Evolutionary conservation across 1,139 yeast genomes (phyloP).

Genomic region (Geotrichum phurueaensis): DNA sequence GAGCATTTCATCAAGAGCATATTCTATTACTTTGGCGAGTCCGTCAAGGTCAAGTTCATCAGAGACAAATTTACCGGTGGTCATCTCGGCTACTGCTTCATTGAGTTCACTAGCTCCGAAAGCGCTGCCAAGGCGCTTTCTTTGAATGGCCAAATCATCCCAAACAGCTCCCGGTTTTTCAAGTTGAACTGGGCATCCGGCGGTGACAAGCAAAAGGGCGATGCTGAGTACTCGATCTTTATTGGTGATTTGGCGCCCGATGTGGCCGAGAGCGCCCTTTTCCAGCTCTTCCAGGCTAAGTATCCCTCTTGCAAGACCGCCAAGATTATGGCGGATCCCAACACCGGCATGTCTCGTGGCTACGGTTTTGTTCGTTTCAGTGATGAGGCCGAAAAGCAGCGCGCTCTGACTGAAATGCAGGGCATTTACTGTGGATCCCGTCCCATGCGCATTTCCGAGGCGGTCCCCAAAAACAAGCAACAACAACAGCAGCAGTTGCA

Average conservation of each 20-base stretch:
- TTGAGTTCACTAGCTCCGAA: conserved; percentile 63
- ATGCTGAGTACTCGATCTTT: conserved; percentile 64
- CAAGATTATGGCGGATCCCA: conserved; percentile 77
- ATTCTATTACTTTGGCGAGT: conserved; percentile 54
- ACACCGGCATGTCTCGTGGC: conserved; percentile 73
- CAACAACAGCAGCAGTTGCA: neutral
- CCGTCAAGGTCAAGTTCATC: conserved; percentile 54
- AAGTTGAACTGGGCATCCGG: conserved; percentile 87
- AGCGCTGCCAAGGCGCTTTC: conserved; percentile 63
- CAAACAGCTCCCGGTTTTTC: conserved; percentile 54
- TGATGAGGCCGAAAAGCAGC: conserved; percentile 60
- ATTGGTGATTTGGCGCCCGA: conserved; percentile 81
- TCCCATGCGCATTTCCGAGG: conserved; percentile 69
- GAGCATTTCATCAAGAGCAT: conserved; percentile 59
- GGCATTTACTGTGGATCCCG: conserved; percentile 69
- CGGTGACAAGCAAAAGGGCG: conserved; percentile 38
- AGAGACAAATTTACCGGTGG: conserved; percentile 44
- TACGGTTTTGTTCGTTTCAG: conserved; percentile 85
- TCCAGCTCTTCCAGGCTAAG: conserved; percentile 61
- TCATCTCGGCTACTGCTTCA: conserved; percentile 79
- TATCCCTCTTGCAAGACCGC: conserved; percentile 77
- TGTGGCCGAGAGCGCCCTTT: conserved; percentile 66
- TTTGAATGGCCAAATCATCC: conserved; percentile 64
- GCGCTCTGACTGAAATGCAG: conserved; percentile 77
- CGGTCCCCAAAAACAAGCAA: conserved; percentile 55